Base-by-base conservation (phyloP, 2,329 filamentous ascomycete species). In the Venturia aucupariae region DNA sequence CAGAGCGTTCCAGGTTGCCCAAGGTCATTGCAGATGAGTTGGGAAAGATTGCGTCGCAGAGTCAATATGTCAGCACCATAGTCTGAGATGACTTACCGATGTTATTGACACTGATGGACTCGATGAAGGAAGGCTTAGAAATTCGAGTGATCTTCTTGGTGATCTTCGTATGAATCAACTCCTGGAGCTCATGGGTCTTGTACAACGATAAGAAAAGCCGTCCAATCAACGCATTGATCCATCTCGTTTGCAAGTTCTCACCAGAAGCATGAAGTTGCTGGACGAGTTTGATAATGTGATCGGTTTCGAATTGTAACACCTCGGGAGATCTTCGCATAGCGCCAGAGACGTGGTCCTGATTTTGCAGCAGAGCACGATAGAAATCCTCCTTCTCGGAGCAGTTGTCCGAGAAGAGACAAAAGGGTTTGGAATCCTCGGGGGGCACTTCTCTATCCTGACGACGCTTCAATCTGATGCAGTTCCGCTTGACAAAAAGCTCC, bases 331-430 rank as follows among this genome's bases (percentile, higher is more conserved):
- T 64, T 82, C 79, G 27, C 35, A 51, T 44, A 15, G 48, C 35
- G n/a, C 61, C 61, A 24, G 60, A 44, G n/a, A 35, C 24, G 22
- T 32, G 41, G 42, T 60, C 59, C 30, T 63, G 77, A 46, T 82
- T 81, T 72, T 96, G 90, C 46, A 99, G 80, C 69, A 99, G 80
- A 15, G 93, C 90, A 75, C 96, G 93, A 75, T 99, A 99, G 76
- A 99, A 97, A 73, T 99, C 94, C 75, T 99, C 94, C 75, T 99
- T 99, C 59, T 94, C 91, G 0, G 92, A 96, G 73, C 90, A 90
- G 71, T 95, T 96, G 69, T 97, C 92, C 0, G 90, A 95, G 75
- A 97, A 99, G 4, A 99, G 80, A 72, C 87, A 97, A 77, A 97
- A 97, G 0, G 94, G 92, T 69, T 90, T 92, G 7, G 90, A 87